Base-by-base conservation (phyloP, 129 eudicot species). In the Scalesia atractyloides region DNA sequence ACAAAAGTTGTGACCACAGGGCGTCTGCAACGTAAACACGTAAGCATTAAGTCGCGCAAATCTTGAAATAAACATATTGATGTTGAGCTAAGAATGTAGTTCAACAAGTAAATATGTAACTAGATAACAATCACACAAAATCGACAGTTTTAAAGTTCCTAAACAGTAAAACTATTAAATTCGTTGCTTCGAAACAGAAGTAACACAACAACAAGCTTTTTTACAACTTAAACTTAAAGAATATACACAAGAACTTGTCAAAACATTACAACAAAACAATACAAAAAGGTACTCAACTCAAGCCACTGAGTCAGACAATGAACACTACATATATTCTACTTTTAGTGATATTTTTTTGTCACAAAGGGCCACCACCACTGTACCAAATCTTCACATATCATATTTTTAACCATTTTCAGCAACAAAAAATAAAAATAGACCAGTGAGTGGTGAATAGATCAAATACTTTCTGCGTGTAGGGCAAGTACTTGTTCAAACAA, bases 1-100 rank as follows among this genome's bases (percentile, higher is more conserved):
- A 79, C 98, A 89, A 54, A 92, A 92, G 76, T 92, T 92, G 79
- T 92, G 98, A 19, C 98, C 96, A 37, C 98, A 92, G 0, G 95
- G 95, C 15, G 96, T 92, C 98, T 92, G 89, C 30, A 50, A 85
- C 58, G 54, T 16, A 59, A 74, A 60, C 24, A 64, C 10, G 62
- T n/a, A 9, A 44, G n/a, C 68, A 56, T 76, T 76, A 56, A 74
- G 30, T 52, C 14, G 15, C 4, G 44, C 69, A 24, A 11, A 9
- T 59, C 69, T 30, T n/a, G 9, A 44, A 59, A 43, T 44, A 39
- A 44, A 39, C 18, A 12, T 9, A 41, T 39, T 9, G 10, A 41
- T 1, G 46, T 41, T 9, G 10, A 41, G 46, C 46, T 41, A n/a
- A n/a, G n/a, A n/a, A 1, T 15, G 19, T n/a, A 50, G 17, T 15